Base-by-base conservation (phyloP, 768 basidiomycete species). In the Pholiota conissans region DNA sequence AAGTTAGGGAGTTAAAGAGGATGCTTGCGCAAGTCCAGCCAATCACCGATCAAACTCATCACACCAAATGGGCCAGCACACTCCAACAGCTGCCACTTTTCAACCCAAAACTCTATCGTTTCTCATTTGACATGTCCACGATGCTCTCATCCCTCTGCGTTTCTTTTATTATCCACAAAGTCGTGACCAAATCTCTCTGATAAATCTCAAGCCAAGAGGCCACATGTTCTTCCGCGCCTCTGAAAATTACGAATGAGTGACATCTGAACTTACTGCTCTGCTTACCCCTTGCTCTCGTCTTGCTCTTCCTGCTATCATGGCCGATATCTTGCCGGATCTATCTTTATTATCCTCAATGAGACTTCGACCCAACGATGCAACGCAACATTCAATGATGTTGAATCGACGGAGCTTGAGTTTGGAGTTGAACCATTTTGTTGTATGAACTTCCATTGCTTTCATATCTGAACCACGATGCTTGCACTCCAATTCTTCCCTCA, bases 261-360 rank as follows among this genome's bases (percentile, higher is more conserved):
- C 42, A 45, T 24, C 6, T 18, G 20, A 42, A 24, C 20, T 24
- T 42, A 45, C 5, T 20, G 22, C 42, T 45, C 22, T 45, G 22
- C 20, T 45, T 45, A 45, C 42, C 42, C 42, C 42, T 45, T 45
- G 42, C 42, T 45, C 42, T 45, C 24, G 42, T 20, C 42, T 45
- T 45, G 42, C 42, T 45, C 42, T 10, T 45, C 42, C 9, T 16
- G 55, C 49, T 60, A 14, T 55, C 49, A 34, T 51, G 32, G 29
- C 29, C 29, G 30, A 13, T 7, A 6, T 11, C 27, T 22, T n/a
- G 34, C 34, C 30, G 49, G 32, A 18, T 34, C 49, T 35, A 50
- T 30, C 49, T 29, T 50, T 50, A 16, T n/a, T 30, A 50, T 26
- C n/a, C 3, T 56, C 18, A 55, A 55, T 39, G n/a, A 24, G 49